Conservation (phyloP, 2,329 filamentous ascomycete species). For the Aspergillus pseudonomiae region DNA sequence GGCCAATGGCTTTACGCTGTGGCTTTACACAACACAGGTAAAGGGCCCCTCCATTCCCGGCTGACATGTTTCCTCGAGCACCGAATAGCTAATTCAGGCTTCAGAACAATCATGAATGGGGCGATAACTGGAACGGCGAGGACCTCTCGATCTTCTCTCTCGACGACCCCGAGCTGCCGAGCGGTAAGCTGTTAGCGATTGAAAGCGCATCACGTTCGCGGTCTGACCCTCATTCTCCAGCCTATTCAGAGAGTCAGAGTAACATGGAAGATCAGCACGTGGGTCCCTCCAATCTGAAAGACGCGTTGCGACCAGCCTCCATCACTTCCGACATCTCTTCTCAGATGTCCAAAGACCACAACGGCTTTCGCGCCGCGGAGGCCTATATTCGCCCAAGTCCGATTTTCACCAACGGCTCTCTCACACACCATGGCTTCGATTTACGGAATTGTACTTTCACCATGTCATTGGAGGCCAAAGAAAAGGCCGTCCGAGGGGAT, state of each 20-base stretch:
- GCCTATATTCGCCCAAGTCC: slow-evolving; percentile 88
- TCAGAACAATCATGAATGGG: slow-evolving; percentile 82
- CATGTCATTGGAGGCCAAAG: slow-evolving; percentile 67
- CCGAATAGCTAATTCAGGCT: slow-evolving; percentile 2
- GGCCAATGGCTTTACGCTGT: slow-evolving; percentile 84
- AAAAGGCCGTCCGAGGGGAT: slow-evolving; percentile 60
- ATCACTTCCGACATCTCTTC: slow-evolving; percentile 60
- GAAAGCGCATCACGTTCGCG: slow-evolving; percentile 43
- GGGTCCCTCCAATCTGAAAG: slow-evolving; percentile 74
- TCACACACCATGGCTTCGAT: slow-evolving; percentile 78
- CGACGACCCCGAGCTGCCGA: slow-evolving; percentile 70
- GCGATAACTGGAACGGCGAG: slow-evolving; percentile 97
- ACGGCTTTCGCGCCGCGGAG: slow-evolving; percentile 86
- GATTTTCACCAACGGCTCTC: slow-evolving; percentile 70
- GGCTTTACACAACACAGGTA: slow-evolving; percentile 79
- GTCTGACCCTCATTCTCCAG: slow-evolving; percentile 50
- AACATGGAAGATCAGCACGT: slow-evolving; percentile 55
- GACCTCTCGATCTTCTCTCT: slow-evolving; percentile 87
- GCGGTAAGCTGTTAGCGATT: slow-evolving; percentile 31
- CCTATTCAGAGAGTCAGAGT: slow-evolving; percentile 57
- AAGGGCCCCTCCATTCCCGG: slow-evolving; percentile 7
- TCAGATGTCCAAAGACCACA: slow-evolving; percentile 61
- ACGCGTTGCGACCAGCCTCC: slow-evolving; percentile 60
- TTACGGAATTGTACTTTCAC: slow-evolving; percentile 76
- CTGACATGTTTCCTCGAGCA: background rate